These are phyloP conservation scores for Dioscorea cayenensis DNA, from an alignment of 116 monocot species.

Conservation along the genomic window DNA sequence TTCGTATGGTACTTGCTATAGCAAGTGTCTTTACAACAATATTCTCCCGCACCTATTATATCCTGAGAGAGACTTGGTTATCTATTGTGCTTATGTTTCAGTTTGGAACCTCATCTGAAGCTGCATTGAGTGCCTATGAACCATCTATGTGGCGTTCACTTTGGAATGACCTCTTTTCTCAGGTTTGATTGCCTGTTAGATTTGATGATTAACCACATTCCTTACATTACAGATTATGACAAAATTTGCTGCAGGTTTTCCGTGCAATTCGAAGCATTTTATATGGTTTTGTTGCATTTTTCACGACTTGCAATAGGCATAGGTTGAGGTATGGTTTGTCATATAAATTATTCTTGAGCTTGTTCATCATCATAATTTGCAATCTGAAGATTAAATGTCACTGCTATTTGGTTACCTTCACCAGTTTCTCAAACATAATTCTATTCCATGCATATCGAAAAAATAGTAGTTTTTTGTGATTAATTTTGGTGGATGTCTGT, in stretches of 20 bases:
- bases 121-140: conserved; percentile 47
- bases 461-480: no score
- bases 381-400: no score
- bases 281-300: conserved; percentile 91
- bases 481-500: no score
- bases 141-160: conserved; percentile 80
- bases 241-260: conserved; percentile 48
- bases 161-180: conserved; percentile 88
- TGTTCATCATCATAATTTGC: no score
- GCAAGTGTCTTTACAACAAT: conserved; percentile 34
- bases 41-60: conserved; percentile 27
- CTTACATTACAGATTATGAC: no score
- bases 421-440: no score
- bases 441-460: no score
- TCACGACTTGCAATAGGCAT: conserved; percentile 81
- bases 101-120: conserved; percentile 51
- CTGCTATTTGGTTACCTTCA: no score
- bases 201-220: no score
- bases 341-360: neutral
- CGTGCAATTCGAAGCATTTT: conserved; percentile 78
- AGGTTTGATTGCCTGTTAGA: conserved; percentile 36
- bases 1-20: conserved; percentile 42
- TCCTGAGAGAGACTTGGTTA: conserved; percentile 51
- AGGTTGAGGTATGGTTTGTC: conserved; percentile 60
- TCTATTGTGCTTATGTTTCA: conserved; percentile 47